Percentiles rank a stretch among this genome's conserved stretches.
These are phyloP conservation scores for Gnetum montanum DNA, from an alignment of 75 land plant species.

Conservation along the genomic window DNA sequence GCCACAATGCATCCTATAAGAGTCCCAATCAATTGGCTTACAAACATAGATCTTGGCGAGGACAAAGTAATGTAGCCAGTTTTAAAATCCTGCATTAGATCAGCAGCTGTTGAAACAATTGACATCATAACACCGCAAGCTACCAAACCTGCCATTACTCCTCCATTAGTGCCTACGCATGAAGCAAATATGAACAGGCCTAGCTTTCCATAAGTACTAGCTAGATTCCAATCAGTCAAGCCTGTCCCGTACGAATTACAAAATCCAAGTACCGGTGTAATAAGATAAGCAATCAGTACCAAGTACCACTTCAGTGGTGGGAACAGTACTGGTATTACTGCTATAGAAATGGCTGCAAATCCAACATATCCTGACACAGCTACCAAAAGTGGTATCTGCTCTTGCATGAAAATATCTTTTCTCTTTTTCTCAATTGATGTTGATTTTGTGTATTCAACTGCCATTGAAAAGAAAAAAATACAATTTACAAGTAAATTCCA, in stretches of 20 bases:
- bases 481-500: no score
- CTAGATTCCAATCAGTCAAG: slow-evolving; percentile 69
- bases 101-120: slow-evolving; percentile 73
- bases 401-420: slow-evolving; percentile 32
- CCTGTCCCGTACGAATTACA: slow-evolving; percentile 77
- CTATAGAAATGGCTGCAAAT: slow-evolving; percentile 49
- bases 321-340: slow-evolving; percentile 43
- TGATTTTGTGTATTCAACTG: background rate
- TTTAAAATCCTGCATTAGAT: slow-evolving; percentile 77
- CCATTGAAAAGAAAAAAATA: no score
- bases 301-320: slow-evolving; percentile 51
- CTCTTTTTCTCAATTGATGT: slow-evolving; percentile 16
- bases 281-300: slow-evolving; percentile 34
- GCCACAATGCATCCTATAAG: slow-evolving; percentile 41
- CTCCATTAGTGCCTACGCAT: slow-evolving; percentile 48
- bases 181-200: slow-evolving; percentile 67
- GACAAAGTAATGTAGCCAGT: slow-evolving; percentile 64
- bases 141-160: slow-evolving; percentile 62
- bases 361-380: no score
- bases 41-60: slow-evolving; percentile 67
- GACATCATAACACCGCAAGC: slow-evolving; percentile 85
- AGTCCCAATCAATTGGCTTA: slow-evolving; percentile 59
- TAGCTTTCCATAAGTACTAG: slow-evolving; percentile 65
- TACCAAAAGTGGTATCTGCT: slow-evolving; percentile 38
- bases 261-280: slow-evolving; percentile 72